A percentile compares a stretch with the other conserved stretches of the same genome.
phyloP scores from a whole-genome alignment of 1,284 basidiomycete species.

The Sporisorium exsertum region DNA sequence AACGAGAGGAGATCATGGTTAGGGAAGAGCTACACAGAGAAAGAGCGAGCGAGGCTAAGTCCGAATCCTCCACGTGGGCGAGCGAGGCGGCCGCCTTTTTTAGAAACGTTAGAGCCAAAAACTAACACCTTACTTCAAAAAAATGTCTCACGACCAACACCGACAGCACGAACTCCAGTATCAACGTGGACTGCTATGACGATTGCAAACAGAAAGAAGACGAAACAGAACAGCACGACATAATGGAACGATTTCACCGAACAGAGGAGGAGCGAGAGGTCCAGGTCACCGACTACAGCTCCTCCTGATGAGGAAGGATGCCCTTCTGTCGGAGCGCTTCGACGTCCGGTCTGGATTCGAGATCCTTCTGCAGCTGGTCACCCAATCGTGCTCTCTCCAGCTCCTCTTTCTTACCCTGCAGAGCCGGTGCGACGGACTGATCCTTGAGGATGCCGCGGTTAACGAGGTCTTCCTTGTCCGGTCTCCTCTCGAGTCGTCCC shows the following conservation, averaged over 20 bases:
- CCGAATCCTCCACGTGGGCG: background rate
- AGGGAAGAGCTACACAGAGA: too few species aligned
- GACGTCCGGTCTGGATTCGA: slow-evolving; percentile 76
- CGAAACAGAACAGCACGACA: background rate
- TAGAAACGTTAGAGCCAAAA: background rate
- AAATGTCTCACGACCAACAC: background rate
- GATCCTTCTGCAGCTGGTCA: slow-evolving; percentile 77
- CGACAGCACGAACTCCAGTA: background rate
- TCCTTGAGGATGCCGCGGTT: slow-evolving; percentile 70
- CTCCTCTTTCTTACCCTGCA: slow-evolving; percentile 77
- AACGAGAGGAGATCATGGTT: too few species aligned
- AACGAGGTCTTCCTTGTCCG: slow-evolving; percentile 50
- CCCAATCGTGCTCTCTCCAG: slow-evolving; percentile 67
- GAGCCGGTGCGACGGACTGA: slow-evolving; percentile 77
- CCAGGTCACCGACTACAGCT: slow-evolving; percentile 8
- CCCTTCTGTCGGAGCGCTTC: slow-evolving; percentile 80
- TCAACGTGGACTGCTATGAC: background rate
- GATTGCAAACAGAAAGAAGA: background rate
- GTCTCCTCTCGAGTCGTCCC: slow-evolving; percentile 42
- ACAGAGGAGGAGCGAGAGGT: background rate
- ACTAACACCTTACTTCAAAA: background rate
- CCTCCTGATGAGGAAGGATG: slow-evolving; percentile 72
- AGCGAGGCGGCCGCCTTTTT: background rate
- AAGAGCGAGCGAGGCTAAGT: background rate
- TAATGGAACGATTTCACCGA: background rate